A percentile compares a stretch with the other conserved stretches of the same genome.
These are phyloP conservation scores for Microbotryum scabiosae DNA, from an alignment of 1,284 basidiomycete genomes.

Conservation along the genomic window DNA sequence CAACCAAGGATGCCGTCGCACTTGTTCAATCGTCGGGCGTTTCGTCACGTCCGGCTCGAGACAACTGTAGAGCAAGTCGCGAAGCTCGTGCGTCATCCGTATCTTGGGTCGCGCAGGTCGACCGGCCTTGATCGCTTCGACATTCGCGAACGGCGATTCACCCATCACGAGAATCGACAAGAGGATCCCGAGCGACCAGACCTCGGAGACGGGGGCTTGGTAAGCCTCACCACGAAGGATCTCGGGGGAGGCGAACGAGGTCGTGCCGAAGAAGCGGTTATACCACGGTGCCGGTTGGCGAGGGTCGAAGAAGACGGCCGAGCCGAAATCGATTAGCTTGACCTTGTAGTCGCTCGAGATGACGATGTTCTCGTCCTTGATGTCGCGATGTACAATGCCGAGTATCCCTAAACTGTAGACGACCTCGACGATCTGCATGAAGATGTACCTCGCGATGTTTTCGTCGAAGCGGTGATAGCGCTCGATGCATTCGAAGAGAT, in stretches of 20 bases:
- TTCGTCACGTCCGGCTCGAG: slow-evolving; percentile 60
- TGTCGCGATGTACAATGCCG: slow-evolving; percentile 65
- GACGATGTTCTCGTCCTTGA: slow-evolving; percentile 89
- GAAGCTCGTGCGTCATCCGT: slow-evolving; percentile 38
- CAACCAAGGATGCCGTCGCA: slow-evolving; percentile 71
- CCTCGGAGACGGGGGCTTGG: slow-evolving; percentile 64
- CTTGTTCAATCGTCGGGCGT: slow-evolving; percentile 60
- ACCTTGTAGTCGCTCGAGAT: slow-evolving; percentile 68
- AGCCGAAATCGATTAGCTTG: slow-evolving; percentile 90
- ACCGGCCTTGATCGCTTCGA: slow-evolving; percentile 51
- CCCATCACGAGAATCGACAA: slow-evolving; percentile 79
- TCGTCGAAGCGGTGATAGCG: slow-evolving; percentile 73
- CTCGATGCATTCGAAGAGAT: slow-evolving; percentile 89
- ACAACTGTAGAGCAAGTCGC: slow-evolving; percentile 61
- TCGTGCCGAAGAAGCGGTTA: slow-evolving; percentile 64
- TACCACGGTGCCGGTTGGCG: slow-evolving; percentile 50
- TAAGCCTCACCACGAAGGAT: slow-evolving; percentile 63
- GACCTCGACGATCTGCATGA: slow-evolving; percentile 77
- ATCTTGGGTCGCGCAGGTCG: slow-evolving; percentile 33
- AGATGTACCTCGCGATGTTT: slow-evolving; percentile 67
- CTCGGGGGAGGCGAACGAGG: slow-evolving; percentile 61
- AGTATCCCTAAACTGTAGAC: slow-evolving; percentile 65
- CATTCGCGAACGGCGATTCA: slow-evolving; percentile 69
- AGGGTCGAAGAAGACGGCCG: slow-evolving; percentile 67
- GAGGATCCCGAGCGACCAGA: slow-evolving; percentile 87